Percentiles rank a stretch among this genome's conserved stretches.
Conservation (phyloP, 441 rosid species). For the Omphalea diandra region DNA sequence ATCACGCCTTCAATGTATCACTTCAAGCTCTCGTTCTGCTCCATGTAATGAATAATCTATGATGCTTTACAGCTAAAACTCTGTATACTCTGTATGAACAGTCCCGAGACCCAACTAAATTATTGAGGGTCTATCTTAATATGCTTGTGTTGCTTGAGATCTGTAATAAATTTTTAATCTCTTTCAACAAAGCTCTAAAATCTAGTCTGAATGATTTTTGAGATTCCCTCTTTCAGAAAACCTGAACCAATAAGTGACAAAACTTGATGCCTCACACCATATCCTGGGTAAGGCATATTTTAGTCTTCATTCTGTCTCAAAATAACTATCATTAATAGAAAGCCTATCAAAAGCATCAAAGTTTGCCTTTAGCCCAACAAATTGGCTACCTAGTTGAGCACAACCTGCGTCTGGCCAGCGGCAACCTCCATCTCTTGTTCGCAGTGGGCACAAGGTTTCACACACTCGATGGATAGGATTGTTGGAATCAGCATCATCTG, state of each 20-base stretch:
- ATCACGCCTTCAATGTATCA: constrained; percentile 10
- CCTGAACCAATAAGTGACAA: neutral
- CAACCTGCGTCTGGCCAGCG: constrained; percentile 92
- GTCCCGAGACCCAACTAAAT: constrained; percentile 22
- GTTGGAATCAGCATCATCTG: constrained; percentile 47
- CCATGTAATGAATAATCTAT: constrained; percentile 15
- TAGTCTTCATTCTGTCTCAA: constrained; percentile 47
- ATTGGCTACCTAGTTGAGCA: constrained; percentile 85
- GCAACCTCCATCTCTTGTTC: constrained; percentile 76
- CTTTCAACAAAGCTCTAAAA: constrained; percentile 10
- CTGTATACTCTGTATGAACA: constrained; percentile 31
- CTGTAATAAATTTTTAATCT: neutral
- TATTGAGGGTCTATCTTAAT: constrained; percentile 23
- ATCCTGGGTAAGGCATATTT: neutral
- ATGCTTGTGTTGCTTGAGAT: neutral
- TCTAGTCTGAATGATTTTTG: neutral
- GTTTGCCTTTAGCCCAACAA: constrained; percentile 80
- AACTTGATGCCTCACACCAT: neutral
- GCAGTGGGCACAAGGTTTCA: constrained; percentile 74
- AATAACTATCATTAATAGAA: constrained; percentile 76
- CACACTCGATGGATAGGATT: constrained; percentile 48
- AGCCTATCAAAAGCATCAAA: constrained; percentile 88
- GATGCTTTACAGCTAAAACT: constrained; percentile 23
- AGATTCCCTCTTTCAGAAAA: neutral
- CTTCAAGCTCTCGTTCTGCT: constrained; percentile 6